These are phyloP conservation scores for Podospora anserina DNA, from an alignment of 495 filamentous ascomycete genomes.

Conservation along the genomic window DNA sequence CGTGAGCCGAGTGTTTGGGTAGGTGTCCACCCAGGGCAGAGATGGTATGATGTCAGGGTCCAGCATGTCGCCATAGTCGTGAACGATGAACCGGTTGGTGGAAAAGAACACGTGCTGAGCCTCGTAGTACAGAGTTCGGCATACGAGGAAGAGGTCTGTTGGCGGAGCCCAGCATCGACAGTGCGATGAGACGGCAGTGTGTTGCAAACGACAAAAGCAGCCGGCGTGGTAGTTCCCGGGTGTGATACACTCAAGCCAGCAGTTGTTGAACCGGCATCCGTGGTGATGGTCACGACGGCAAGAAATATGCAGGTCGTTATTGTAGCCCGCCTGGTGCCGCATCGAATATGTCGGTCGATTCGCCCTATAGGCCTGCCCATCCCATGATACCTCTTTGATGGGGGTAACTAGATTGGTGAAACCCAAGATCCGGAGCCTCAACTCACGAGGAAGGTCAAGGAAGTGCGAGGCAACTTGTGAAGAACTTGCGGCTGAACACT, in stretches of 20 bases:
- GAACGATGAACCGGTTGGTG: slow-evolving; percentile 17
- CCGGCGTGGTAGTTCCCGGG: background rate
- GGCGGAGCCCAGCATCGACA: background rate
- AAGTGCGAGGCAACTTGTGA: background rate
- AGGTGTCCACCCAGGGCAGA: slow-evolving; percentile 9
- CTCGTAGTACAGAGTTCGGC: slow-evolving; percentile 10
- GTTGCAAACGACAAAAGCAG: background rate
- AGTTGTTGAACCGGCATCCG: background rate
- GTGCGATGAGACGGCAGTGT: background rate
- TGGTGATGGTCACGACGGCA: background rate
- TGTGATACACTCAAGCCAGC: background rate
- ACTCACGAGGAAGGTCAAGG: background rate
- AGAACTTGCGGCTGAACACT: background rate
- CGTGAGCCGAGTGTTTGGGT: slow-evolving; percentile 15
- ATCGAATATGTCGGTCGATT: background rate
- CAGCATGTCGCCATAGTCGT: slow-evolving; percentile 13
- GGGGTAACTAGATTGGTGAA: slow-evolving; percentile 18
- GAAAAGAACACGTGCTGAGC: slow-evolving; percentile 20
- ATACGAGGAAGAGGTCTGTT: slow-evolving; percentile 13
- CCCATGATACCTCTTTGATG: slow-evolving; percentile 15
- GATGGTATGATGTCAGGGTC: background rate
- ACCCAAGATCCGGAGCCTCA: slow-evolving; percentile 12
- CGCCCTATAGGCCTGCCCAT: background rate
- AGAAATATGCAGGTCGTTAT: background rate
- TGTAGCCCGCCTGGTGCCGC: background rate